Evolutionary conservation across 176 grass and related monocot species (phyloP).

Genomic region (Eragrostis curvula): DNA sequence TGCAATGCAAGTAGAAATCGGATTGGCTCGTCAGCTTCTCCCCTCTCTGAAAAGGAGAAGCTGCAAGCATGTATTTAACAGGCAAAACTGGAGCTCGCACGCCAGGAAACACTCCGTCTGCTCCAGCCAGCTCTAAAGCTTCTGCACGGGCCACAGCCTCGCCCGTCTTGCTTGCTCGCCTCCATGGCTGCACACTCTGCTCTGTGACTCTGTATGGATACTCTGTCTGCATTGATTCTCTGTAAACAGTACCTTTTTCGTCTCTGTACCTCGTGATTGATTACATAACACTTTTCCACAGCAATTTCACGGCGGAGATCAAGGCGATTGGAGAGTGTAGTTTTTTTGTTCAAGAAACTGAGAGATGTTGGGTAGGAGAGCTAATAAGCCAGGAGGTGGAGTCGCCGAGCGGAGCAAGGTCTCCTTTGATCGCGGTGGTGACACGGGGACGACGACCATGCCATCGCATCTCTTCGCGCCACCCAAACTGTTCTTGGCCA

Average conservation of each 20-base stretch:
- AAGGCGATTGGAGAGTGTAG: no score
- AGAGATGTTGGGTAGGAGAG: slow-evolving; percentile 60
- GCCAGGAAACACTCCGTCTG: neutral
- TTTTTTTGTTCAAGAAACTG: neutral
- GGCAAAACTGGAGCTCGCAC: neutral
- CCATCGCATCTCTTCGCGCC: slow-evolving; percentile 31
- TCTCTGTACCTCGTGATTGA: neutral
- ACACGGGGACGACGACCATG: neutral
- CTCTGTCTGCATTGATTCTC: neutral
- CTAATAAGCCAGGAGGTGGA: slow-evolving; percentile 26
- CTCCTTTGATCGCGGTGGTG: slow-evolving; percentile 29
- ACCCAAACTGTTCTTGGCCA: slow-evolving; percentile 42
- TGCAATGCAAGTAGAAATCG: no score
- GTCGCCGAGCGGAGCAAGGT: slow-evolving; percentile 40
- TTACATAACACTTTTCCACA: neutral
- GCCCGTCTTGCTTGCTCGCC: neutral
- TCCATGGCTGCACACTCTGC: slow-evolving; percentile 20
- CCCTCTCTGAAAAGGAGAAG: neutral
- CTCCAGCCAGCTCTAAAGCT: neutral
- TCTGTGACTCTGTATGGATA: neutral
- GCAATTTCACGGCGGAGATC: neutral
- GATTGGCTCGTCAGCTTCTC: neutral
- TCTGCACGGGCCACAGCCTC: neutral
- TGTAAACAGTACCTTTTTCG: neutral
- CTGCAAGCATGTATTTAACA: slow-evolving; percentile 43